Conservation (phyloP, 495 filamentous ascomycete genomes). For the Neurospora sp. region DNA sequence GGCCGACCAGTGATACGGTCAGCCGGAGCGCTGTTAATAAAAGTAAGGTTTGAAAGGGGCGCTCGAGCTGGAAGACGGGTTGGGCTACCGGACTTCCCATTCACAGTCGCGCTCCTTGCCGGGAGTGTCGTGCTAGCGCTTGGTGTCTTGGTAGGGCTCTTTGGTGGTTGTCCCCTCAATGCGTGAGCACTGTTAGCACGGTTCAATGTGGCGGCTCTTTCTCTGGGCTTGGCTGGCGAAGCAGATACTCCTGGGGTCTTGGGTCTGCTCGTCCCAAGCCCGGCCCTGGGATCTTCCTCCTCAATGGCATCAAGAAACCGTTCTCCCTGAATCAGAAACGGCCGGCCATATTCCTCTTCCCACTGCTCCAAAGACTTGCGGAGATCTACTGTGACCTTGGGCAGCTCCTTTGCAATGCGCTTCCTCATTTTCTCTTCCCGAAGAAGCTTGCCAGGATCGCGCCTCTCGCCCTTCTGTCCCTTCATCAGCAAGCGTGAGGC, state of each 20-base stretch:
- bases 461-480: slow-evolving; percentile 78
- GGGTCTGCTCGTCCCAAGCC: slow-evolving; percentile 51
- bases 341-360: slow-evolving; percentile 89
- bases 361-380: slow-evolving; percentile 73
- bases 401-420: slow-evolving; percentile 87
- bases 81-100: slow-evolving; percentile 41
- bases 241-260: slow-evolving; percentile 65
- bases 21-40: slow-evolving; percentile 75
- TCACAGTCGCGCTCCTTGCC: slow-evolving; percentile 11
- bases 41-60: slow-evolving; percentile 68
- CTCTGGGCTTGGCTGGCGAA: slow-evolving; percentile 27
- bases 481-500: slow-evolving; percentile 84
- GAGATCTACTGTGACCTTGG: slow-evolving; percentile 77
- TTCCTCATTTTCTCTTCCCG: slow-evolving; percentile 98
- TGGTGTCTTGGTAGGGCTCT: slow-evolving; percentile 60
- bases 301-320: slow-evolving; percentile 75
- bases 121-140: slow-evolving; percentile 22
- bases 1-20: slow-evolving; percentile 30
- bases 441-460: slow-evolving; percentile 89
- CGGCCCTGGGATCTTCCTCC: slow-evolving; percentile 49
- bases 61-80: slow-evolving; percentile 75
- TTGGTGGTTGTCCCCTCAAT: slow-evolving; percentile 27
- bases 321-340: slow-evolving; percentile 86
- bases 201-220: slow-evolving; percentile 31
- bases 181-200: slow-evolving; percentile 25